Evolutionary conservation across 805 yeast species (phyloP), one percentile per base, ranked within the genome.

Genomic region (Sugiyamaella smithiae): DNA sequence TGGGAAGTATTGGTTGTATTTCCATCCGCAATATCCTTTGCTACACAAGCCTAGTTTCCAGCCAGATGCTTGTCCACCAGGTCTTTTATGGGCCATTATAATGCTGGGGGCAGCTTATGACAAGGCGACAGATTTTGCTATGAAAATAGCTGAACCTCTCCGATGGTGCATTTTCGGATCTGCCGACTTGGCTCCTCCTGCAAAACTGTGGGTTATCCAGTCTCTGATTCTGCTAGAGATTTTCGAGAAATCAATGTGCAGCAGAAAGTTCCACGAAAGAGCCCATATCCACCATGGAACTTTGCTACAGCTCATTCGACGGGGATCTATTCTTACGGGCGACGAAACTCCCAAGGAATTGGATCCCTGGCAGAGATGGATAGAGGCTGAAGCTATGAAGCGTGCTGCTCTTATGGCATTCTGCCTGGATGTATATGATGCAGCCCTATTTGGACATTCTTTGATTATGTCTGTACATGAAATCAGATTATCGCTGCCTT

Each of bases 271-370:
- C 57, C 96, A 88, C 62, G 96, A 88, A 66, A 67, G 96, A 42
- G 85, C 88, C 0, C 91, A 84, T 64, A 69, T 88, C 17, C 95
- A 88, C 62, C 96, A 88, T 64, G 96, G 93, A 3, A 84, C 95
- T 0, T 81, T 90, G 0, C 81, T 87, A 35, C 96, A 88, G 64
- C 67, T 88, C 37, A 67, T 88, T 43, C 69, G 95, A 56, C 72
- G 96, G 57, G 80, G 88, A 0, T 88, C 95, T 1, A 77, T 85
- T 0, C 65, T 88, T 66, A 63, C 63, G 40, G 46, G 66, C 43
- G 46, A 58, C 54, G 44, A 57, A 54, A 40, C 43, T n/a, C 28
- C 43, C 7, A 40, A 40, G 33, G 43, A 40, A 28, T 24, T 26
- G 12, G 67, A 66, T 43, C 60, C 82, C 59, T 75, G 80, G 77